These are phyloP conservation scores for Wickerhamiella shivajii DNA, from an alignment of 805 yeast genomes.

Conservation along the genomic window DNA sequence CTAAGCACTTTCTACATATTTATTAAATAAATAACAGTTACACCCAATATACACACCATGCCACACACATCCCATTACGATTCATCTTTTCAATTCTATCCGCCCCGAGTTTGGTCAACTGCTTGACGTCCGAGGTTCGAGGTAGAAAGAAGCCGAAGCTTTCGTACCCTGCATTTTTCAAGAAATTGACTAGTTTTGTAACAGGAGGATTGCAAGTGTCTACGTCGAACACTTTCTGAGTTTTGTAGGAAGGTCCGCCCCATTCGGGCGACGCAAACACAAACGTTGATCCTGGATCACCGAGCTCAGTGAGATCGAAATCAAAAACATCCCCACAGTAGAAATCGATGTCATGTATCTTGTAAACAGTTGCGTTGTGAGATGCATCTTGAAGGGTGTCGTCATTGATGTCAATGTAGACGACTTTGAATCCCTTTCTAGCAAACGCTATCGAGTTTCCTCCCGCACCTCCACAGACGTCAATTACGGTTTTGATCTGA, in stretches of 20 bases:
- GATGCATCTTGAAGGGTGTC: constrained; percentile 17
- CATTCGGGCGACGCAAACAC: constrained; percentile 20
- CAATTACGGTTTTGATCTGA: constrained; percentile 29
- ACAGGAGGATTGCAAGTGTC: constrained; percentile 15
- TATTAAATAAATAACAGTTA: no score
- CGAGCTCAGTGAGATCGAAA: constrained; percentile 13
- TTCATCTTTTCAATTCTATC: constrained; percentile 12
- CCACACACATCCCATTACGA: neutral
- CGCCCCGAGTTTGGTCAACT: constrained; percentile 13
- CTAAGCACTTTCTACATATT: constrained; percentile 26
- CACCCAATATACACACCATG: no score
- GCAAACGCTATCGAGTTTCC: constrained; percentile 71
- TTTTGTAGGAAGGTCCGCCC: constrained; percentile 19
- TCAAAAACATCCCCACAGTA: constrained; percentile 36
- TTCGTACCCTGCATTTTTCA: constrained; percentile 6
- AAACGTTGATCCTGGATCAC: constrained; percentile 10
- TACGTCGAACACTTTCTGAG: constrained; percentile 12
- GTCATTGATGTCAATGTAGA: constrained; percentile 19
- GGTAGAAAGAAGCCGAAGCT: constrained; percentile 14
- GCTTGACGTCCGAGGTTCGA: constrained; percentile 12
- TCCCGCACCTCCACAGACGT: constrained; percentile 78
- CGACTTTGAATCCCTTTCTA: constrained; percentile 24
- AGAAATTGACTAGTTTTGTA: constrained; percentile 9
- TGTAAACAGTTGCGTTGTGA: constrained; percentile 54
- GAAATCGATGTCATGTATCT: constrained; percentile 35